Conservation (phyloP, 352 stramenopile species). For the Pythium periplocum region DNA sequence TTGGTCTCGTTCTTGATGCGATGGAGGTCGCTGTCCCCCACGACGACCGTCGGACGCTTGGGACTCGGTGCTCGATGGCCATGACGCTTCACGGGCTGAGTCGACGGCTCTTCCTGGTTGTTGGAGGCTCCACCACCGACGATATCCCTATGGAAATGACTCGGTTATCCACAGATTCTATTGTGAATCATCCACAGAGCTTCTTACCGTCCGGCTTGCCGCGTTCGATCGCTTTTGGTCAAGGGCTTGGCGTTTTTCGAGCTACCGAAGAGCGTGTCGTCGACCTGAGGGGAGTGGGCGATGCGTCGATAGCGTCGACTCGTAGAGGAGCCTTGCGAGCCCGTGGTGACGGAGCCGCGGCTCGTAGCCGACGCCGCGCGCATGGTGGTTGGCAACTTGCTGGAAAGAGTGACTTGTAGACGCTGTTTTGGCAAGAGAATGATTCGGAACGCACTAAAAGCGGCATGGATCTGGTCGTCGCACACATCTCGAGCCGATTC, state of each 20-base stretch:
- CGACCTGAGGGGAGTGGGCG: slow-evolving; percentile 50
- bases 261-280: slow-evolving; percentile 70
- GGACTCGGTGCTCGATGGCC: neutral
- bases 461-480: too few species aligned
- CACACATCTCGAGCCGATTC: too few species aligned
- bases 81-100: slow-evolving; percentile 10
- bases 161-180: too few species aligned
- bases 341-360: slow-evolving; percentile 7
- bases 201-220: slow-evolving; percentile 50
- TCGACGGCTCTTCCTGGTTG: neutral
- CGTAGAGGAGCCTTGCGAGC: slow-evolving; percentile 4
- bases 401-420: too few species aligned
- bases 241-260: slow-evolving; percentile 25
- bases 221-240: slow-evolving; percentile 41
- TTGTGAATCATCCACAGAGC: neutral
- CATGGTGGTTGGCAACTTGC: slow-evolving; percentile 5
- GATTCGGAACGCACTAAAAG: too few species aligned
- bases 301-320: slow-evolving; percentile 58
- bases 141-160: slow-evolving; percentile 32
- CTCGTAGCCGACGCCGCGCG: slow-evolving; percentile 21
- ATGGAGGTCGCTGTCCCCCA: slow-evolving; percentile 38
- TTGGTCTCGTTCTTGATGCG: slow-evolving; percentile 66
- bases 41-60: slow-evolving; percentile 14
- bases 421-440: too few species aligned
- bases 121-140: slow-evolving; percentile 10